These are phyloP conservation scores for Leccinum pachyderme DNA, from an alignment of 1,284 basidiomycete species.

Conservation along the genomic window DNA sequence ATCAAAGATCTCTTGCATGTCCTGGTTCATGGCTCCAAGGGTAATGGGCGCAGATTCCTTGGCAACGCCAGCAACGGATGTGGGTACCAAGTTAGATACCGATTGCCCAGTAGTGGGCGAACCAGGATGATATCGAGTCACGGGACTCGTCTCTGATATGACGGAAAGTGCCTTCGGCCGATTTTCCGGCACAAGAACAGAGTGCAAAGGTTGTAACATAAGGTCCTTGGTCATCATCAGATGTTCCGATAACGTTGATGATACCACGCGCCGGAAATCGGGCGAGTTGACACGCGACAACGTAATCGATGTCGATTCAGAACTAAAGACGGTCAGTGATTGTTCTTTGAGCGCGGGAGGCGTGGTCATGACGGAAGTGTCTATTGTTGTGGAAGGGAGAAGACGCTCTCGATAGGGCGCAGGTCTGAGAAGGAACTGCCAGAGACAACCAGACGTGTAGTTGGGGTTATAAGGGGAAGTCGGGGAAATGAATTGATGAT, in stretches of 20 bases:
- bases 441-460: constrained; percentile 26
- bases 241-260: constrained; percentile 35
- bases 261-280: constrained; percentile 20
- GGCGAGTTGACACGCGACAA: constrained; percentile 21
- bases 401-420: constrained; percentile 38
- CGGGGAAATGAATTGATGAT: constrained; percentile 26
- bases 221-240: constrained; percentile 38
- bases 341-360: constrained; percentile 53
- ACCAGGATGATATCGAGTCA: constrained; percentile 2
- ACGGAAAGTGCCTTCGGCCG: constrained; percentile 33
- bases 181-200: constrained; percentile 27
- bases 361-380: constrained; percentile 30
- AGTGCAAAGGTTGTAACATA: constrained; percentile 37
- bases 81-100: constrained; percentile 31
- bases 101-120: constrained; percentile 18
- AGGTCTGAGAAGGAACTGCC: constrained; percentile 34
- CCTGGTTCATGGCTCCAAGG: constrained; percentile 42
- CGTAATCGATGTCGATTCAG: constrained; percentile 30
- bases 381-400: constrained; percentile 31
- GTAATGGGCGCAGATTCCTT: constrained; percentile 47
- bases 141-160: constrained; percentile 19
- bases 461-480: constrained; percentile 11
- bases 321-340: constrained; percentile 50
- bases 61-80: constrained; percentile 38
- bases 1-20: constrained; percentile 57